Evolutionary conservation across 176 grass and related monocot species (phyloP).

Genomic region (Hyparrhenia diplandra): DNA sequence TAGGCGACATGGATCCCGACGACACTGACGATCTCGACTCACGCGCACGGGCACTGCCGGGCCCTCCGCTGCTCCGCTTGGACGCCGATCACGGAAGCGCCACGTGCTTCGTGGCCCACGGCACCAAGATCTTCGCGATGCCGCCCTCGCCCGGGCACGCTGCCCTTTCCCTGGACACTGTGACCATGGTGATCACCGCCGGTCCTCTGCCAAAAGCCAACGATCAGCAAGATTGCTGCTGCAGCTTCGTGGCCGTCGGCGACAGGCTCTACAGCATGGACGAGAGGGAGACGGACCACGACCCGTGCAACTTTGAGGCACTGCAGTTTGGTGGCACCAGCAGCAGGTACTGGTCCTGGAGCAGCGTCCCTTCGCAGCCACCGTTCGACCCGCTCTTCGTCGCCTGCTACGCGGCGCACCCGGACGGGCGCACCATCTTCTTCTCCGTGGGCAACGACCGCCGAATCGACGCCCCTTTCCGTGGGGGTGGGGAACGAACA

Average conservation of each 20-base stretch:
- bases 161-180: neutral
- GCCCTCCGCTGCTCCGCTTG: too few relatives aligned
- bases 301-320: neutral
- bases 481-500: too few relatives aligned
- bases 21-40: too few relatives aligned
- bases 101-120: neutral
- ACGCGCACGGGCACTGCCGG: too few relatives aligned
- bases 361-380: neutral
- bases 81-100: neutral
- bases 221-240: neutral
- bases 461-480: too few relatives aligned
- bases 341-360: too few relatives aligned
- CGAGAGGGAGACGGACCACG: neutral
- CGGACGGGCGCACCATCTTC: neutral
- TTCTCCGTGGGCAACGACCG: too few relatives aligned
- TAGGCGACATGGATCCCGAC: too few relatives aligned
- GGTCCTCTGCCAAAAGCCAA: neutral
- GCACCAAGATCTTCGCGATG: neutral
- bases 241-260: neutral
- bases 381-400: neutral
- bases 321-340: neutral
- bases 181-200: neutral
- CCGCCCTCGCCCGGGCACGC: neutral
- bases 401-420: neutral
- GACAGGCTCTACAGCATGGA: slow-evolving; percentile 10